Base-by-base conservation (phyloP, 805 yeast species). In the Monosporozyma unispora region DNA sequence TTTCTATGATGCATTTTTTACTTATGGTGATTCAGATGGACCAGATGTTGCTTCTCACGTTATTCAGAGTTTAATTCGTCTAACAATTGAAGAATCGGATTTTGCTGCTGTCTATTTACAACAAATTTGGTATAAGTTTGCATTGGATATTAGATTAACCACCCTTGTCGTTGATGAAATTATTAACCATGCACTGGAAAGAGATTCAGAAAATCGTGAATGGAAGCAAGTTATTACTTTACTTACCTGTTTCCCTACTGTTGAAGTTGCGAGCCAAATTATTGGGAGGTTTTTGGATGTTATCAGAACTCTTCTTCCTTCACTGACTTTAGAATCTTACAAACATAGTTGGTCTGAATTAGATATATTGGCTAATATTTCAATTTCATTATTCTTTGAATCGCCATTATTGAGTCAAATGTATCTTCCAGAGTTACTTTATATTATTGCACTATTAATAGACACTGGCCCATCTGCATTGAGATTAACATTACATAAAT, bases 61-160 rank as follows among this genome's bases (percentile, higher is more conserved):
- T 14, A 72, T 86, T 23, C 69, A 87, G 45, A 77, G 77, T 48
- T 73, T 85, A 54, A 78, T 87, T 48, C 69, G 74, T 29, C 71
- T 81, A 31, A 75, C 89, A 3, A 70, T 79, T 5, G 53, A 67
- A 28, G 76, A 78, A 45, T 66, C 70, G 7, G 64, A 68, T 0
- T 72, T 76, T 22, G 67, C 79, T 28, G 70, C 80, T 16, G 70
- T 77, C 1, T 74, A 84, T 54, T 73, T 79, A 44, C 71, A 77
- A 31, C 73, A 75, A 46, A 68, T 86, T n/a, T 87, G 95, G 95
- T 74, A 78, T 33, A 73, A 75, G 49, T 57, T 87, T n/a, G 78
- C 84, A 21, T 57, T 74, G 2, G 87, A 84, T 49, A 79, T 79
- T 44, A 70, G 78, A 38, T 63, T 86, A 10, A 75, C 76, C 2